Conservation (phyloP, 345 rosid genomes). For the Cardiospermum halicacabum region DNA sequence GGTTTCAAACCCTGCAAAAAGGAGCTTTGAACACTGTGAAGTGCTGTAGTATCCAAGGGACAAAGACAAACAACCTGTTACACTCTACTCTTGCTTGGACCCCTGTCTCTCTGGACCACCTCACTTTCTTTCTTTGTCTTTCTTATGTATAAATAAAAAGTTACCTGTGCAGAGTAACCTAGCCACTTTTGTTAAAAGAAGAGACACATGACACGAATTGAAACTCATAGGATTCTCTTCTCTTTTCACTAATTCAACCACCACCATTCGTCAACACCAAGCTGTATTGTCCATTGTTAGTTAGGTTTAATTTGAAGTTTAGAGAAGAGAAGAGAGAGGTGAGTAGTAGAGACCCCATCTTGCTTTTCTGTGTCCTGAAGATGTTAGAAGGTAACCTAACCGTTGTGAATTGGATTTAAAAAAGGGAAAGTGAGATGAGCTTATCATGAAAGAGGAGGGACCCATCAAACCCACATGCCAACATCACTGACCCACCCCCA, state of each 20-base stretch:
- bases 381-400: not conserved
- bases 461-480: not conserved
- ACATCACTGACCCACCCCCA: constrained; percentile 15
- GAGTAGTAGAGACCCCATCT: no score
- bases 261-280: no score
- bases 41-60: not conserved
- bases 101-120: not conserved
- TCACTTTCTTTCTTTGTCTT: not conserved
- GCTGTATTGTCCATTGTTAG: no score
- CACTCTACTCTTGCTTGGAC: not conserved
- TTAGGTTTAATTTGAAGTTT: no score
- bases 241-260: not conserved
- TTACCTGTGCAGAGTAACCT: not conserved
- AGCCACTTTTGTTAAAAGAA: constrained; percentile 25
- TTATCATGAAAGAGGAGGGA: not conserved
- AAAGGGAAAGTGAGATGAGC: no score
- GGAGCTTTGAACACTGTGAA: not conserved
- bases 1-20: not conserved
- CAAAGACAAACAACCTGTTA: not conserved
- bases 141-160: no score
- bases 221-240: not conserved
- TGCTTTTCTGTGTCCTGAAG: not conserved
- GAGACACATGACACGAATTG: constrained; percentile 4
- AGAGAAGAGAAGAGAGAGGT: no score
- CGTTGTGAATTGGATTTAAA: constrained; percentile 1